Evolutionary conservation across 768 basidiomycete genomes (phyloP).

Genomic region (Auriscalpium microsporum): DNA sequence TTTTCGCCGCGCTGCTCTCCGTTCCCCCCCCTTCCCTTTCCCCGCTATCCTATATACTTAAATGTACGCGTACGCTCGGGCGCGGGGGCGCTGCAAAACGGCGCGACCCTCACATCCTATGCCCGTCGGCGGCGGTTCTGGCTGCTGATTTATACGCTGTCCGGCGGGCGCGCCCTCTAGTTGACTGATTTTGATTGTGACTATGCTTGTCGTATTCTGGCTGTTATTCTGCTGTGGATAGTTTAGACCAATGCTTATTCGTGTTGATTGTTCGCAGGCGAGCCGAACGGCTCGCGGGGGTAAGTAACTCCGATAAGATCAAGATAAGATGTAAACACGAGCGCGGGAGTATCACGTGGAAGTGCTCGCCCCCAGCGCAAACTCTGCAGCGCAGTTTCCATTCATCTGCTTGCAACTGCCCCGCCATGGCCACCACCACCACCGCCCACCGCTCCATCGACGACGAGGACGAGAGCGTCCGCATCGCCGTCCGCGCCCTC

Average conservation of each 20-base stretch:
- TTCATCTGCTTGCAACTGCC: background rate
- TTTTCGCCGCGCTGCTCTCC: slow-evolving; percentile 2
- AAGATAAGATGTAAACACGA: background rate
- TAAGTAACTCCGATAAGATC: no score
- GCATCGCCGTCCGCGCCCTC: slow-evolving; percentile 70
- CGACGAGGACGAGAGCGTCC: slow-evolving; percentile 65
- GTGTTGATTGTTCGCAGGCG: background rate
- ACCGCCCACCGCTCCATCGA: slow-evolving; percentile 24
- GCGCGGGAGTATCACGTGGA: background rate
- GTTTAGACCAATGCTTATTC: background rate
- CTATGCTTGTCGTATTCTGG: background rate
- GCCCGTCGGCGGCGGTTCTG: background rate
- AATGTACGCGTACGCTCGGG: slow-evolving; percentile 15
- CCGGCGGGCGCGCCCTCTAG: background rate
- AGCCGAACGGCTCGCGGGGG: background rate
- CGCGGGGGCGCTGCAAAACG: slow-evolving; percentile 9
- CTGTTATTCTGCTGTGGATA: background rate
- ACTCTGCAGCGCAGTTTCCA: background rate
- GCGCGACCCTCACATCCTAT: background rate
- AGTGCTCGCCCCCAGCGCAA: background rate
- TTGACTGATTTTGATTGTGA: background rate
- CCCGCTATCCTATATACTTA: slow-evolving; percentile 9
- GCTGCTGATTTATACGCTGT: background rate
- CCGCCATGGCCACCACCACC: slow-evolving; percentile 10
- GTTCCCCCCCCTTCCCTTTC: background rate